Evolutionary conservation across 2,329 filamentous ascomycete genomes (phyloP).

Genomic region (Thielaviopsis euricoi): DNA sequence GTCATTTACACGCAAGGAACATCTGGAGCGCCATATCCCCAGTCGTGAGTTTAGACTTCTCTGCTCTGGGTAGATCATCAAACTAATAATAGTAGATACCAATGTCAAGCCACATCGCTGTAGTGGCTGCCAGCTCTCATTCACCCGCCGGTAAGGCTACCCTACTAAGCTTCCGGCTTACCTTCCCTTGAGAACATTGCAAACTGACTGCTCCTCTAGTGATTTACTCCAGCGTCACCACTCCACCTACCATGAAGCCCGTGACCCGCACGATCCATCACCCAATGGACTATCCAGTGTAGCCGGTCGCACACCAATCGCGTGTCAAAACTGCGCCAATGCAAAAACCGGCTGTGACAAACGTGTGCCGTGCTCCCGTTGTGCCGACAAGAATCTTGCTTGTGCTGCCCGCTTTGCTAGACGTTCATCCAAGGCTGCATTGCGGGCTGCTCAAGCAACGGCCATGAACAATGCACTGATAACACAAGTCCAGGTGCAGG

Average conservation of each 20-base stretch:
- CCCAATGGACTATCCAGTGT: constrained; percentile 27
- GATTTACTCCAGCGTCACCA: constrained; percentile 35
- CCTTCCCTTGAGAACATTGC: background rate
- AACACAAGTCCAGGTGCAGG: background rate
- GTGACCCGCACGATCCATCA: constrained; percentile 28
- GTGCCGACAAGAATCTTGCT: constrained; percentile 20
- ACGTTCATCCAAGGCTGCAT: constrained; percentile 31
- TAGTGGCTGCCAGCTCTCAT: constrained; percentile 30
- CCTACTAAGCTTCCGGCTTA: background rate
- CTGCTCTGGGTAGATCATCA: background rate
- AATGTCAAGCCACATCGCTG: constrained; percentile 38
- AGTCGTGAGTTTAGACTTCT: constrained; percentile 25
- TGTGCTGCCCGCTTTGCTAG: constrained; percentile 32
- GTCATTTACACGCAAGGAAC: constrained; percentile 37
- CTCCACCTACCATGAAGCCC: constrained; percentile 33
- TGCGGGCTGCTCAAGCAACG: constrained; percentile 25
- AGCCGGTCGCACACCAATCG: constrained; percentile 24
- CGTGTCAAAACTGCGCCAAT: constrained; percentile 23
- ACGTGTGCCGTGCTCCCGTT: constrained; percentile 22
- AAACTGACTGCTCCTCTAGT: constrained; percentile 17
- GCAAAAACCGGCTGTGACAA: constrained; percentile 25
- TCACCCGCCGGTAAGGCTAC: constrained; percentile 28
- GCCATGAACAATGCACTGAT: constrained; percentile 4
- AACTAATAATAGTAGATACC: constrained; percentile 26
- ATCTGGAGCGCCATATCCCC: constrained; percentile 38